Base-by-base conservation (phyloP, 768 basidiomycete species). In the Calvatia gigantea region DNA sequence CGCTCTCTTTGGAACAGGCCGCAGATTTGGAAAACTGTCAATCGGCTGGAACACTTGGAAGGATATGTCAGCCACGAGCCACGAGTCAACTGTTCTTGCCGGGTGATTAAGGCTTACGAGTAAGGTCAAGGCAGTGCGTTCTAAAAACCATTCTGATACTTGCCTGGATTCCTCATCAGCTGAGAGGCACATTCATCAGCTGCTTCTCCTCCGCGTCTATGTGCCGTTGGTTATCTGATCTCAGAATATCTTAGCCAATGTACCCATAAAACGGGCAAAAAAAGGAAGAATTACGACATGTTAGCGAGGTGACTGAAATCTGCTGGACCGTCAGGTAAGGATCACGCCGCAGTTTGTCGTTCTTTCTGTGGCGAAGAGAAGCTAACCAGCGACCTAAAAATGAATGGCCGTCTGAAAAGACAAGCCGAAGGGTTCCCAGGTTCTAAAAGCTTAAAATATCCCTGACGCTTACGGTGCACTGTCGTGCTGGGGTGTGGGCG, bases 381-480 rank as follows among this genome's bases (percentile, higher is more conserved):
- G n/a, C n/a, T n/a, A n/a, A n/a, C n/a, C n/a, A n/a, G n/a, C n/a
- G n/a, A n/a, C n/a, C n/a, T n/a, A n/a, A n/a, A n/a, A n/a, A n/a
- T n/a, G n/a, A n/a, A 35, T 43, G 44, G 31, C 31, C 12, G 28
- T 31, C 39, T 43, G 31, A 7, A 17, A 56, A 42, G 45, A 7
- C 28, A 29, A 39, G 29, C 46, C 54, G 39, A 39, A 49, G 17
- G 29, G 28, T 49, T 56, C 54, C 48, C 27, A 27, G 46, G 37
- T 46, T 46, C 46, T 39, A 48, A 28, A 28, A 31, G 38, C 15
- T 48, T 48, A 56, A 55, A 48, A 56, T 56, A 42, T 15, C 27
- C 15, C 29, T 48, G 25, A 15, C 17, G 54, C 54, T 56, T 56
- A 56, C 42, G 54, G 49, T 42, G 54, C 54, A 56, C 25, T 28